These are phyloP conservation scores for Colletotrichum sp. DNA, from an alignment of 2,329 filamentous ascomycete species.

Conservation along the genomic window DNA sequence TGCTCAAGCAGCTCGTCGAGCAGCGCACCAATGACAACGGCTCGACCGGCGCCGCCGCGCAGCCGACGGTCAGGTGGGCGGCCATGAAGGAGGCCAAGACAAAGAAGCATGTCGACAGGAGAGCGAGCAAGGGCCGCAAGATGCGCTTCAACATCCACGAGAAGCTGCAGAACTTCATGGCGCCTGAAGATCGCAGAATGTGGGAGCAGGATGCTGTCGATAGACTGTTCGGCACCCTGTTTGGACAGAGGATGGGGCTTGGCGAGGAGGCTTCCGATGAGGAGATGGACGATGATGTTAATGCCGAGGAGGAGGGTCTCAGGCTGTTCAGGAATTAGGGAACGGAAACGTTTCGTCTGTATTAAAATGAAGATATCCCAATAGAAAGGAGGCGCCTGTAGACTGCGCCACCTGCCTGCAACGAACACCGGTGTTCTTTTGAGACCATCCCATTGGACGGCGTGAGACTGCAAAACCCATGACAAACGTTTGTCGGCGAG, in stretches of 20 bases:
- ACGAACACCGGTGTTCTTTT: not conserved
- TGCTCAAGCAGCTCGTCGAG: conserved; percentile 92
- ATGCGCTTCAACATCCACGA: conserved; percentile 95
- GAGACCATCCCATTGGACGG: not conserved
- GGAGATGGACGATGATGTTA: conserved; percentile 53
- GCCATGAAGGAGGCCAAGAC: conserved; percentile 79
- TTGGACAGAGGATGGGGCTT: conserved; percentile 73
- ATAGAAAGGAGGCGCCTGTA: not conserved
- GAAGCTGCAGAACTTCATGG: conserved; percentile 98
- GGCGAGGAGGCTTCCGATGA: conserved; percentile 56
- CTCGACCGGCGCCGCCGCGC: conserved; percentile 44
- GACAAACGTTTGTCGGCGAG: not conserved
- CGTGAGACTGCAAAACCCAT: not conserved
- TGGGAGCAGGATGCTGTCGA: conserved; percentile 87
- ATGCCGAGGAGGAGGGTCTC: conserved; percentile 58
- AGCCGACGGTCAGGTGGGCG: conserved; percentile 66
- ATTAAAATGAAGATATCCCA: conserved; percentile 15
- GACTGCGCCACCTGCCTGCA: not conserved
- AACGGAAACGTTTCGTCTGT: not conserved
- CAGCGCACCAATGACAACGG: conserved; percentile 75
- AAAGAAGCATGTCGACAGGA: conserved; percentile 86
- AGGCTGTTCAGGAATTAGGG: conserved; percentile 54
- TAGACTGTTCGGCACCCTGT: conserved; percentile 74
- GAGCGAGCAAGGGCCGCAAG: conserved; percentile 93
- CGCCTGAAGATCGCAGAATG: conserved; percentile 77